Conservation (phyloP, 1,284 basidiomycete genomes). For the Amylostereum chailletii region DNA sequence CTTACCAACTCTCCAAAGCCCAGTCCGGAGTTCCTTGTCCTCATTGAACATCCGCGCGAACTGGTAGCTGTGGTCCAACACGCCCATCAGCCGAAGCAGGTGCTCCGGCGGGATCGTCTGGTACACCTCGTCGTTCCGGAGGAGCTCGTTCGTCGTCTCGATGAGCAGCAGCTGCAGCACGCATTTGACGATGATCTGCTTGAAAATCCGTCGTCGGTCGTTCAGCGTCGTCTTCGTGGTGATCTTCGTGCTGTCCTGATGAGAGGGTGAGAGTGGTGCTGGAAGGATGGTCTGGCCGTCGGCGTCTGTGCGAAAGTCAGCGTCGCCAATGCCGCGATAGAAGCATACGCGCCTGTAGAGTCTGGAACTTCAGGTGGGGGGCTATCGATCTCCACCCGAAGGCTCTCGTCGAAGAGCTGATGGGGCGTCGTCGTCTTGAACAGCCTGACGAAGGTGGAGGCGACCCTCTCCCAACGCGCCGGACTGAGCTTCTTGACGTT, state of each 20-base stretch:
- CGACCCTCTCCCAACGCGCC: constrained; percentile 86
- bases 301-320: constrained; percentile 34
- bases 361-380: constrained; percentile 48
- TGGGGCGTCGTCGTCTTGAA: constrained; percentile 98
- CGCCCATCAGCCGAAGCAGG: constrained; percentile 86
- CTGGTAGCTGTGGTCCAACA: constrained; percentile 94
- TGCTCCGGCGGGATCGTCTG: constrained; percentile 91
- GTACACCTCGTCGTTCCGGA: constrained; percentile 91
- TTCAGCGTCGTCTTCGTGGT: constrained; percentile 44
- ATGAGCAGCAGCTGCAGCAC: constrained; percentile 95
- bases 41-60: constrained; percentile 98
- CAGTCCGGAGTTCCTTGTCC: constrained; percentile 94
- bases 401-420: constrained; percentile 89
- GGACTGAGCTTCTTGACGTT: constrained; percentile 87
- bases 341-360: constrained; percentile 30
- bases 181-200: constrained; percentile 99
- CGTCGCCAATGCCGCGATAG: not conserved
- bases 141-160: constrained; percentile 93
- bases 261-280: constrained; percentile 62
- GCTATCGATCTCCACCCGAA: constrained; percentile 74
- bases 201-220: constrained; percentile 88
- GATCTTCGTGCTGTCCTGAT: constrained; percentile 39
- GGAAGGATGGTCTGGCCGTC: constrained; percentile 68
- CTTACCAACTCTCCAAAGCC: constrained; percentile 98
- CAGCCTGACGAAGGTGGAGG: constrained; percentile 89